phyloP scores from a whole-genome alignment of 129 eudicot genomes.

The Arctium minus region DNA sequence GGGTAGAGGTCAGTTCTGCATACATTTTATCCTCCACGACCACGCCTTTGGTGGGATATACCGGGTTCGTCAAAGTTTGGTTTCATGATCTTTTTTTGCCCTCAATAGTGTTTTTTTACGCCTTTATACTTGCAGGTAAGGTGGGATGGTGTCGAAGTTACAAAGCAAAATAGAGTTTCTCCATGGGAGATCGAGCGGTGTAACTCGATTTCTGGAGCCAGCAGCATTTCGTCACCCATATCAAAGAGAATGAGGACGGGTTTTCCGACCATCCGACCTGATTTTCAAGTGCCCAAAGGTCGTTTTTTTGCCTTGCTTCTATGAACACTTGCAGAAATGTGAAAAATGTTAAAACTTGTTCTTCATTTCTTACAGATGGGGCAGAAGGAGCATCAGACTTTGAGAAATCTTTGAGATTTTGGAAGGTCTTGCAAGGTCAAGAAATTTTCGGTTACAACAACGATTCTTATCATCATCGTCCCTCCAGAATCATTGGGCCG shows the following conservation, averaged over 20 bases:
- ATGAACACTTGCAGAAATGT: background rate
- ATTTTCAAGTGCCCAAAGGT: constrained; percentile 57
- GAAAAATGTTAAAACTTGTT: background rate
- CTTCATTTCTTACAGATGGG: constrained; percentile 39
- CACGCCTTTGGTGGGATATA: background rate
- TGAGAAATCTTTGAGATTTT: constrained; percentile 60
- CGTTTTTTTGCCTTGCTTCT: background rate
- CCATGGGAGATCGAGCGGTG: constrained; percentile 88
- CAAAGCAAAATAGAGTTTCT: constrained; percentile 66
- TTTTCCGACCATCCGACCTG: constrained; percentile 37
- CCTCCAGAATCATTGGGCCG: background rate
- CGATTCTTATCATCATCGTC: constrained; percentile 14
- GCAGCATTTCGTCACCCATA: constrained; percentile 35
- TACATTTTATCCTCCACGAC: too few species aligned
- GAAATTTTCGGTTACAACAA: constrained; percentile 50
- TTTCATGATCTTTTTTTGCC: background rate
- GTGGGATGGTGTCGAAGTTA: constrained; percentile 68
- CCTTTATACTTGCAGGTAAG: constrained; percentile 48
- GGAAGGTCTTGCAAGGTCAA: constrained; percentile 99
- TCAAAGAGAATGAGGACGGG: constrained; percentile 56
- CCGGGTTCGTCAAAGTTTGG: background rate
- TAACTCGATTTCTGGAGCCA: constrained; percentile 49
- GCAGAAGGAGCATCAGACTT: constrained; percentile 45
- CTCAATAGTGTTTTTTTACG: background rate
- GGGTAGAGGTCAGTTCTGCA: too few species aligned